A percentile compares a stretch with the other conserved stretches of the same genome.
Evolutionary conservation across 148 eudicot genomes (phyloP).

Genomic region (Heliamphora exappendiculata): DNA sequence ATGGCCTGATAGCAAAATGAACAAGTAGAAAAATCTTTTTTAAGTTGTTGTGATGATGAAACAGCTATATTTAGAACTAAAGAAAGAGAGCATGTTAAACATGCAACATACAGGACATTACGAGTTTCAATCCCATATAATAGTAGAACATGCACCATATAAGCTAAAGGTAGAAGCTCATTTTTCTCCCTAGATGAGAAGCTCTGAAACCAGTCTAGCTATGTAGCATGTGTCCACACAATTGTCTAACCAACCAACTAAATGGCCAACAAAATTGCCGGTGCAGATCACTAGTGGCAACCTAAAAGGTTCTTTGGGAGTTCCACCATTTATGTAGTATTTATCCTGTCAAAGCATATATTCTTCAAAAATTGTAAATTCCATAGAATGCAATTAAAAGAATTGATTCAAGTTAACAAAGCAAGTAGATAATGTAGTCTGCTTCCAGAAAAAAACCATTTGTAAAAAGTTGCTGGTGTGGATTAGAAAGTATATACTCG

Average conservation of each 20-base stretch:
- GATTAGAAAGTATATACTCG: too few relatives aligned
- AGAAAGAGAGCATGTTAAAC: background rate
- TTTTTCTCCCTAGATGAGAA: background rate
- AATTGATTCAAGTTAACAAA: background rate
- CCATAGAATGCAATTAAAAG: background rate
- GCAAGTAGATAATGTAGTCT: background rate
- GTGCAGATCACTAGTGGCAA: background rate
- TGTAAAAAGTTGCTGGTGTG: background rate
- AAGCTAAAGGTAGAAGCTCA: background rate
- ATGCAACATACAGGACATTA: background rate
- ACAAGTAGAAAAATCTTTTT: background rate
- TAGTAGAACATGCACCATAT: background rate
- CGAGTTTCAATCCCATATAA: background rate
- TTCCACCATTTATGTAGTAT: background rate
- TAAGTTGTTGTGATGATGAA: background rate
- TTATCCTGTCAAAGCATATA: background rate
- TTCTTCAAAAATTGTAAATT: background rate
- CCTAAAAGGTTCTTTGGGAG: background rate
- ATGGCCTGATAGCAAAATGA: constrained; percentile 48
- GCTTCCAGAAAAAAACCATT: background rate
- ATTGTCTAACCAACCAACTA: background rate
- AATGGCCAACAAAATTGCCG: background rate
- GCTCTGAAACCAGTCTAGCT: background rate
- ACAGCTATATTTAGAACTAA: background rate
- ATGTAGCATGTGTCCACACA: background rate